Base-by-base conservation (phyloP, 2,329 filamentous ascomycete species). In the Trichoderma citrinoviride region DNA sequence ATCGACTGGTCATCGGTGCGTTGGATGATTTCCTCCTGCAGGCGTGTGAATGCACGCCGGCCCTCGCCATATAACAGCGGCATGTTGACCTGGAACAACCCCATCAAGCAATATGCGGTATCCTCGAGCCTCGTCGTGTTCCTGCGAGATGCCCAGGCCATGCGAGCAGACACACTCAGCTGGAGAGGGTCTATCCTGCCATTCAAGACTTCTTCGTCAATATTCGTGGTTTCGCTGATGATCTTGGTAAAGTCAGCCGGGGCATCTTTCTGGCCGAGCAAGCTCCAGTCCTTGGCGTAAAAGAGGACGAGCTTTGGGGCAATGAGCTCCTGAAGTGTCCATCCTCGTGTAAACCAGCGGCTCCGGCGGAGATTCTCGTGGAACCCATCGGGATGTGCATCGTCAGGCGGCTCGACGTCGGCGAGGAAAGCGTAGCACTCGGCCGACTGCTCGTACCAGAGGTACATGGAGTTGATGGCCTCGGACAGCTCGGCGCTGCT, bases 391-490 rank as follows among this genome's bases (percentile, higher is more conserved):
- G 50, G 41, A 37, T 55, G 58, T 8, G 54, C 43, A 14, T 47
- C 46, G 14, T 54, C 52, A 6, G 19, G 21, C 1, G 65, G 52
- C 12, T 67, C 61, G 14, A 70, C 69, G 44, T 73, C 72, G 7
- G 67, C 61, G 17, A 75, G 67, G 47, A 70, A 70, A 46, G 68
- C 72, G 49, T 71, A 71, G 56, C 73, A 74, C 29, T 68, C 67
- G 19, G 58, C 65, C 3, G 71, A 65, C 3, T 67, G 65, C n/a
- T 65, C 29, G 47, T 74, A 73, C 72, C 72, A 74, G 7, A 43
- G 58, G 41, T 70, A 60, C 56, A 60, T 60, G 44, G 56, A 60
- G 44, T 60, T 60, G 56, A 60, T 60, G 56, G 56, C 56, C 56
- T 60, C 56, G 21, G 56, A 60, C 44, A 60, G 21, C 23, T 60